These are phyloP conservation scores for Dipodascopsis uninucleata DNA, from an alignment of 805 yeast genomes.

Conservation along the genomic window DNA sequence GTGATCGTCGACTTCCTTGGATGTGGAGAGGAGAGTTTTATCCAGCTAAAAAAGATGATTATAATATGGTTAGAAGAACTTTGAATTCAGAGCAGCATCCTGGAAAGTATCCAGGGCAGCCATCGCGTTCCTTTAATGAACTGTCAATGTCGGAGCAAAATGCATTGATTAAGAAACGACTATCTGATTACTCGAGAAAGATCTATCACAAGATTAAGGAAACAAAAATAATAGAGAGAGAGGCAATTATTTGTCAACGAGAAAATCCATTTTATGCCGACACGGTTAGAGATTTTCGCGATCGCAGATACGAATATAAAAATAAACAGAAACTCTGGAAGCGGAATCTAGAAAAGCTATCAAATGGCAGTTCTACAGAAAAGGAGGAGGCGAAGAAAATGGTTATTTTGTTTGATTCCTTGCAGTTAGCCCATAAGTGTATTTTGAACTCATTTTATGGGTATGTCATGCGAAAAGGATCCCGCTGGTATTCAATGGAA, in stretches of 20 bases:
- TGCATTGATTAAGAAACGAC: constrained; percentile 63
- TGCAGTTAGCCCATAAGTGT: constrained; percentile 95
- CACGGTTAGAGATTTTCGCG: constrained; percentile 91
- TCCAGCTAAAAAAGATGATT: constrained; percentile 89
- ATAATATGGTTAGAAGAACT: constrained; percentile 81
- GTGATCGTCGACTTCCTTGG: constrained; percentile 93
- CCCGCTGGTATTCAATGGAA: constrained; percentile 99
- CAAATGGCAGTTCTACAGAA: constrained; percentile 52
- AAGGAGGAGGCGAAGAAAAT: constrained; percentile 90
- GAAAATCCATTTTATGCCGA: constrained; percentile 96
- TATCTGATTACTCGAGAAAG: constrained; percentile 79
- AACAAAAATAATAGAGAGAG: constrained; percentile 80
- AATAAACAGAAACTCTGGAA: constrained; percentile 94
- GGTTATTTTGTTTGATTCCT: constrained; percentile 89
- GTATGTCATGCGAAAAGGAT: constrained; percentile 97
- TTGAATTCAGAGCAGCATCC: constrained; percentile 76
- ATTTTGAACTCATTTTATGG: constrained; percentile 96
- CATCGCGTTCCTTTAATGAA: constrained; percentile 67
- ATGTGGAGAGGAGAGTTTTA: constrained; percentile 96
- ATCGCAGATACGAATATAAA: constrained; percentile 92
- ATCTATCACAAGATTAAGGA: constrained; percentile 77
- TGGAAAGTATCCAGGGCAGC: constrained; percentile 51
- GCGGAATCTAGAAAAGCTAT: constrained; percentile 60
- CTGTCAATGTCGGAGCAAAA: constrained; percentile 77
- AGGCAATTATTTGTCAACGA: constrained; percentile 92